These are phyloP conservation scores for Cinnamomum chago DNA, from an alignment of 164 flowering plant genomes.

Conservation along the genomic window DNA sequence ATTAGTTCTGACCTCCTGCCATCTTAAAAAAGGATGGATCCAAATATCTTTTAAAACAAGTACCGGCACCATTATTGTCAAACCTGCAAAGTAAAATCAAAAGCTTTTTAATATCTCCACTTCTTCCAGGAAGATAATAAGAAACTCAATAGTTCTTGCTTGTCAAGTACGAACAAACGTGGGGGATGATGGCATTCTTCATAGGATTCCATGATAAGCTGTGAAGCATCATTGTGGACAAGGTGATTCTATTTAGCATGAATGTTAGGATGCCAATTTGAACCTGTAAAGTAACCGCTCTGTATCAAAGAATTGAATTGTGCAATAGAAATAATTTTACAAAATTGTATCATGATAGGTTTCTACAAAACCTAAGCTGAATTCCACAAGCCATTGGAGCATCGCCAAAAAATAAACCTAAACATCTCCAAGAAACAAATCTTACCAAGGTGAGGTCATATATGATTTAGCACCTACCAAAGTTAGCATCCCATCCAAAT, in stretches of 20 bases:
- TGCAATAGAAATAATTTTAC: neutral
- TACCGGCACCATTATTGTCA: conserved; percentile 14
- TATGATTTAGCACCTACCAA: no score
- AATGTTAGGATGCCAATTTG: conserved; percentile 73
- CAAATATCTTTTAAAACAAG: conserved; percentile 17
- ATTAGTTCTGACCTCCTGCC: neutral
- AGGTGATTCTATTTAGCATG: conserved; percentile 57
- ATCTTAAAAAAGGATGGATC: conserved; percentile 9
- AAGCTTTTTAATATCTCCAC: no score
- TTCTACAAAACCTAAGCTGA: no score
- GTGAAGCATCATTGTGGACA: conserved; percentile 65
- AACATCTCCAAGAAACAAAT: no score
- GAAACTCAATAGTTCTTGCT: conserved; percentile 30
- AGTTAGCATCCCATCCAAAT: no score
- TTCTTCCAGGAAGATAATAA: neutral
- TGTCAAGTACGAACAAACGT: conserved; percentile 77
- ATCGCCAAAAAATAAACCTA: no score
- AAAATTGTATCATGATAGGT: neutral
- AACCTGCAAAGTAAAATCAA: neutral
- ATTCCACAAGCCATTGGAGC: no score
- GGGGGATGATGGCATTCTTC: conserved; percentile 89
- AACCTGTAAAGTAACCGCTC: conserved; percentile 58
- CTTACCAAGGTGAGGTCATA: no score
- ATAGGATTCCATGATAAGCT: conserved; percentile 75
- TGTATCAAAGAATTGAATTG: conserved; percentile 13